Percentiles rank a stretch among this genome's conserved stretches.
Conservation (phyloP, 129 eudicot species). For the Flaveria bidentis region DNA sequence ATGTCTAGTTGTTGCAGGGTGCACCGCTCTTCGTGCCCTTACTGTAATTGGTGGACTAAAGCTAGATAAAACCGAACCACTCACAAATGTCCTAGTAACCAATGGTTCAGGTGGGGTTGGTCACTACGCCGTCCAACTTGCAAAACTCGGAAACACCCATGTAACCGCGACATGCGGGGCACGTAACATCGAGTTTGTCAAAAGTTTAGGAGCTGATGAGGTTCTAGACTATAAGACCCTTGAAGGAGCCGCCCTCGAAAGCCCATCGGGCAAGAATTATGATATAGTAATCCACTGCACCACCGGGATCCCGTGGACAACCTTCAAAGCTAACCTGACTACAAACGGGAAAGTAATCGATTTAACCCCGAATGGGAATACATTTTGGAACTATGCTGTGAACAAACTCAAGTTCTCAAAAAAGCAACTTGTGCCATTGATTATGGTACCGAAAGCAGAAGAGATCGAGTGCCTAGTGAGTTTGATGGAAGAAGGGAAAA, state of each 20-base stretch:
- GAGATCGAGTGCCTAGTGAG: conserved; percentile 49
- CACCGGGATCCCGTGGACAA: conserved; percentile 55
- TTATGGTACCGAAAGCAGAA: conserved; percentile 45
- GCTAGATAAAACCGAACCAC: conserved; percentile 50
- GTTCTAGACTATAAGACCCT: conserved; percentile 63
- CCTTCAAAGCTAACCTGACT: conserved; percentile 49
- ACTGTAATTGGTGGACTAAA: conserved; percentile 44
- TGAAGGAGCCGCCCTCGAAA: conserved; percentile 59
- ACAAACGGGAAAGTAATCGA: conserved; percentile 55
- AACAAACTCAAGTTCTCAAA: conserved; percentile 61
- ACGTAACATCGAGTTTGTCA: conserved; percentile 59
- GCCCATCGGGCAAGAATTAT: conserved; percentile 60
- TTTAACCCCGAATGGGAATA: conserved; percentile 44
- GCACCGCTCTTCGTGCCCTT: conserved; percentile 57
- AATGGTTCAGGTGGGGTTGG: conserved; percentile 77
- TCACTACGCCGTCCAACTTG: conserved; percentile 68
- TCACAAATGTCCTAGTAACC: conserved; percentile 53
- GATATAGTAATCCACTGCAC: conserved; percentile 58
- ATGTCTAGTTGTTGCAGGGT: conserved; percentile 53
- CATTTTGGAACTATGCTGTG: conserved; percentile 54
- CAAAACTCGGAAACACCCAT: conserved; percentile 62
- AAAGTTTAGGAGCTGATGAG: conserved; percentile 64
- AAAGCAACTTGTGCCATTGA: conserved; percentile 55
- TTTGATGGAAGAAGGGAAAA: conserved; percentile 61
- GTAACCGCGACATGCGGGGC: conserved; percentile 68